phyloP scores from a whole-genome alignment of 2,329 filamentous ascomycete species.

The Colletotrichum plurivorum region DNA sequence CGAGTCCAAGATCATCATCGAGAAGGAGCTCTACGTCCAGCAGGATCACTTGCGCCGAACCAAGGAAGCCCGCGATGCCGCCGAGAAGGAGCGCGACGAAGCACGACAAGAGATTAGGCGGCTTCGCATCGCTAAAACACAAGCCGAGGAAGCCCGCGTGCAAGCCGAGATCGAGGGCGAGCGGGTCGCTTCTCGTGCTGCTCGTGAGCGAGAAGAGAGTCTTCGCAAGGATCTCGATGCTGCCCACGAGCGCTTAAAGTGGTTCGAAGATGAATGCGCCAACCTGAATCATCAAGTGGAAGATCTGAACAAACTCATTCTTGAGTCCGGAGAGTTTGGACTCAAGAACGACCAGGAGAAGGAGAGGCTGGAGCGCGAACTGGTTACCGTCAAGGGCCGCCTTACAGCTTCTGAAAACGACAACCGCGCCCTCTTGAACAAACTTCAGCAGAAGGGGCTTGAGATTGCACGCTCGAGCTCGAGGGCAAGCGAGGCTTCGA shows the following conservation, averaged over 20 bases:
- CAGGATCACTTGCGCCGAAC: slow-evolving; percentile 91
- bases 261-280: slow-evolving; percentile 84
- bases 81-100: slow-evolving; percentile 91
- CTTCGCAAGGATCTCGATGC: slow-evolving; percentile 85
- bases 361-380: slow-evolving; percentile 90
- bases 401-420: slow-evolving; percentile 95
- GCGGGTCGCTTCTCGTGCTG: slow-evolving; percentile 81
- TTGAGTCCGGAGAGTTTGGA: slow-evolving; percentile 90
- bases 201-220: slow-evolving; percentile 83
- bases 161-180: slow-evolving; percentile 87
- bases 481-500: slow-evolving; percentile 85
- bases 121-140: slow-evolving; percentile 85
- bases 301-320: slow-evolving; percentile 87
- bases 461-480: slow-evolving; percentile 94
- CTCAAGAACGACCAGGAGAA: slow-evolving; percentile 94
- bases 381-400: slow-evolving; percentile 91
- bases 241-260: slow-evolving; percentile 81
- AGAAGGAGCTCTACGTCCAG: slow-evolving; percentile 97
- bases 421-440: slow-evolving; percentile 94
- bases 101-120: slow-evolving; percentile 87
- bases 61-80: slow-evolving; percentile 82
- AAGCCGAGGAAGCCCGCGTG: slow-evolving; percentile 87
- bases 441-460: slow-evolving; percentile 96
- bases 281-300: slow-evolving; percentile 86
- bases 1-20: slow-evolving; percentile 95